Conservation (phyloP, 2,329 filamentous ascomycete species). For the Colletotrichum navitas region DNA sequence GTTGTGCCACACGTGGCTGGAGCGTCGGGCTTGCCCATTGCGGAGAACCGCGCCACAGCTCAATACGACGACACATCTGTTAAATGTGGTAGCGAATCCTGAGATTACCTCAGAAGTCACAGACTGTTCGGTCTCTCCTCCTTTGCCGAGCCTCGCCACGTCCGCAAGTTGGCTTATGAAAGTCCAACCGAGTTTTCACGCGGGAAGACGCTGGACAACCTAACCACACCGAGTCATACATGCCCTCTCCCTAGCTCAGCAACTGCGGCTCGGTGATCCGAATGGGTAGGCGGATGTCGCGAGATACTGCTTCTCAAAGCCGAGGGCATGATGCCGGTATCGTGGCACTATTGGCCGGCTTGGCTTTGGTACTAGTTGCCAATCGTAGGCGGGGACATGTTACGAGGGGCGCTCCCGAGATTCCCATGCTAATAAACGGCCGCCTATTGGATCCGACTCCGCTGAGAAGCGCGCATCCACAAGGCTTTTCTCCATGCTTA, state of each 20-base stretch:
- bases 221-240: no score
- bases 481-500: neutral
- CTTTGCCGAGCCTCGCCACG: neutral
- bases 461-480: neutral
- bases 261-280: neutral
- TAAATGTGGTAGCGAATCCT: neutral
- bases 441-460: neutral
- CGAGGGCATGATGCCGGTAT: neutral
- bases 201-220: neutral
- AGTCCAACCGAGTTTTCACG: neutral
- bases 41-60: neutral
- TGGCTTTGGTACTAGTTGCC: neutral
- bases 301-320: neutral
- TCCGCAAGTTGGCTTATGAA: neutral
- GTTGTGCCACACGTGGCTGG: neutral
- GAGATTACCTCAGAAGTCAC: neutral
- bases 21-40: neutral
- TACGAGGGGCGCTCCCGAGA: neutral
- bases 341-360: neutral
- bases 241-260: neutral
- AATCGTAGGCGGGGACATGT: neutral
- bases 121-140: neutral
- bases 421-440: slow-evolving; percentile 3
- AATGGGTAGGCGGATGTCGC: neutral
- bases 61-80: neutral